Base-by-base conservation (phyloP, 257 asterid species). In the Fraxinus americana region DNA sequence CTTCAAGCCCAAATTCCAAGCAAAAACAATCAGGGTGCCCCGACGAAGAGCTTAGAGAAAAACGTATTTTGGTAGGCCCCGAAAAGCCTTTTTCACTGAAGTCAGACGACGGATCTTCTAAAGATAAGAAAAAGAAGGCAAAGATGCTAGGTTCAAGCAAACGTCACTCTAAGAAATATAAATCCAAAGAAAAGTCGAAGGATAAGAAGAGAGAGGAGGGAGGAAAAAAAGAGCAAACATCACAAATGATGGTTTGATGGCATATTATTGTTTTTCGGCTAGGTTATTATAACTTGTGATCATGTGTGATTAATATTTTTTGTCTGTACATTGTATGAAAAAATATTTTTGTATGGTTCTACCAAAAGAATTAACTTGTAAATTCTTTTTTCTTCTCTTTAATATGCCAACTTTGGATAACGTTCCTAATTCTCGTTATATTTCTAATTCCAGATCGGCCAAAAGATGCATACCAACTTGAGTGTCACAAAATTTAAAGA, bases 31-130 rank as follows among this genome's bases (percentile, higher is more conserved):
- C 74, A 27, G 80, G 70, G n/a, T 73, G 75, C 38, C 67, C 75
- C 9, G 86, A 78, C 59, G 80, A 76, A 73, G 86, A 79, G 75
- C 75, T 21, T n/a, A 77, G 78, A 27, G 87, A 78, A 83, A 75
- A 82, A 65, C 88, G 84, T 21, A 81, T 71, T 27, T 70, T 81
- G 66, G 82, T 88, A 78, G 96, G 98, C 73, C 98, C 98, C 19
- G 85, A 82, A 81, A 93, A 82, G 79, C 96, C 98, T 48, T 48
- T 78, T 71, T 83, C 86, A 8, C 74, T 82, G 71, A 79, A 34
- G 30, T 48, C 93, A 14, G 94, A 86, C 36, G 92, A 91, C 7
- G 96, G 86, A 45, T 82, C 79, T 27, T 32, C 16, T 29, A 30
- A 16, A 30, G 81, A 82, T 50, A 78, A 52, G 86, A 82, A 77